Conservation (phyloP, 1,139 yeast species). For the Meyerozyma smithsonii region DNA sequence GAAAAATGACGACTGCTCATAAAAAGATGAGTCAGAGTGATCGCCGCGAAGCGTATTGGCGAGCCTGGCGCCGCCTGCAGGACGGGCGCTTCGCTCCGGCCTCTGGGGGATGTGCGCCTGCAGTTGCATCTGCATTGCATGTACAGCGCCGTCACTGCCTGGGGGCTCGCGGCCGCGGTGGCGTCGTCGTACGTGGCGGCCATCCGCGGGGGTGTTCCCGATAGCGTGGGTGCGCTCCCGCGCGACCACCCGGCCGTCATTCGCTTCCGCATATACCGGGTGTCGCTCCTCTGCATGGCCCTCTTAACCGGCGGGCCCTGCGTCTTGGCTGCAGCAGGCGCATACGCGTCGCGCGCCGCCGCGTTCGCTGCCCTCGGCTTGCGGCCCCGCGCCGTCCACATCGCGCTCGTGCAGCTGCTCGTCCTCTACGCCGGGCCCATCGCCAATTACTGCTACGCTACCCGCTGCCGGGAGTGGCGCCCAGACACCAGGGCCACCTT, state of each 20-base stretch:
- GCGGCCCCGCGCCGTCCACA: neutral
- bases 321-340: slow-evolving; percentile 5
- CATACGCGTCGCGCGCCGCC: neutral
- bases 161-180: slow-evolving; percentile 17
- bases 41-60: slow-evolving; percentile 20
- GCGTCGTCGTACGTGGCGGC: slow-evolving; percentile 41
- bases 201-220: slow-evolving; percentile 30
- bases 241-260: slow-evolving; percentile 46
- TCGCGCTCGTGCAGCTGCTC: slow-evolving; percentile 25
- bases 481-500: slow-evolving; percentile 16
- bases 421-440: slow-evolving; percentile 60
- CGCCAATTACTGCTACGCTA: slow-evolving; percentile 27
- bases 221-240: slow-evolving; percentile 16
- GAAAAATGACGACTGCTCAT: slow-evolving; percentile 9
- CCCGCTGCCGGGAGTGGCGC: slow-evolving; percentile 13
- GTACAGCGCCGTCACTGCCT: slow-evolving; percentile 3
- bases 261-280: slow-evolving; percentile 32
- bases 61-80: slow-evolving; percentile 5
- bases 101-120: no score
- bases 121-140: no score
- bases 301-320: slow-evolving; percentile 25
- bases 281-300: slow-evolving; percentile 26
- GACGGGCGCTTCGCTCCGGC: neutral
- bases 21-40: slow-evolving; percentile 25
- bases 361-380: neutral